These are phyloP conservation scores for Gracilaria gracilis DNA, from an alignment of 23 red algal genomes.

Conservation along the genomic window DNA sequence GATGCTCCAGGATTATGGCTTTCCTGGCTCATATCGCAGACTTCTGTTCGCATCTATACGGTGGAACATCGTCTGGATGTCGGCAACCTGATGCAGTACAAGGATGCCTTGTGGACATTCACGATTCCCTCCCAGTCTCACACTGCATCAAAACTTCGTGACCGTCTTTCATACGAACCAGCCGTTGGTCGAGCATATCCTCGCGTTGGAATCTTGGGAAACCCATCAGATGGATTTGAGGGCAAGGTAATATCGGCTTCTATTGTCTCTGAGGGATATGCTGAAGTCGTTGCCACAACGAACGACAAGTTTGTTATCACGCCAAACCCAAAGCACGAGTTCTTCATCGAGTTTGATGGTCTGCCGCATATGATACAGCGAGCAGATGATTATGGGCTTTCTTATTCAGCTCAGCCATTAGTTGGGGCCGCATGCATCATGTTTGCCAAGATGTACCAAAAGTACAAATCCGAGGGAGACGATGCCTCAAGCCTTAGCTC, in stretches of 20 bases:
- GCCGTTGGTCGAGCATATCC: conserved; percentile 79
- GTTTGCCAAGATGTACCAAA: conserved; percentile 36
- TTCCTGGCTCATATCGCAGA: conserved; percentile 27
- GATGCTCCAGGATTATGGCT: conserved; percentile 73
- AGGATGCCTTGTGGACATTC: conserved; percentile 55
- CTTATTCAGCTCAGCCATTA: conserved; percentile 41
- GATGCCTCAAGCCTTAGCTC: neutral
- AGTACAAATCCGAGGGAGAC: conserved; percentile 4
- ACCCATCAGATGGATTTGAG: conserved; percentile 80
- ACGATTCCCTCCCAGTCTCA: neutral
- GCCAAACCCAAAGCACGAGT: conserved; percentile 46
- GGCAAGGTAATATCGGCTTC: conserved; percentile 70
- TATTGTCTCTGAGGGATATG: conserved; percentile 68
- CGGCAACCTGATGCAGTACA: conserved; percentile 65
- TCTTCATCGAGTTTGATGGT: conserved; percentile 38
- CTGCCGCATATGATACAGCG: conserved; percentile 21
- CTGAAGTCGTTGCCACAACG: conserved; percentile 71
- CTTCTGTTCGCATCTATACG: conserved; percentile 6
- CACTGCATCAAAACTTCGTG: neutral
- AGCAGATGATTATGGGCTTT: conserved; percentile 36
- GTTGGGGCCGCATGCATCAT: conserved; percentile 48
- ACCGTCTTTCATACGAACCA: conserved; percentile 39
- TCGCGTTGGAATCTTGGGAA: conserved; percentile 76
- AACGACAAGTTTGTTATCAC: conserved; percentile 55
- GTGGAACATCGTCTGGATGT: conserved; percentile 69